Base-by-base conservation (phyloP, 2,329 filamentous ascomycete species). In the Beauveria pseudobassiana region DNA sequence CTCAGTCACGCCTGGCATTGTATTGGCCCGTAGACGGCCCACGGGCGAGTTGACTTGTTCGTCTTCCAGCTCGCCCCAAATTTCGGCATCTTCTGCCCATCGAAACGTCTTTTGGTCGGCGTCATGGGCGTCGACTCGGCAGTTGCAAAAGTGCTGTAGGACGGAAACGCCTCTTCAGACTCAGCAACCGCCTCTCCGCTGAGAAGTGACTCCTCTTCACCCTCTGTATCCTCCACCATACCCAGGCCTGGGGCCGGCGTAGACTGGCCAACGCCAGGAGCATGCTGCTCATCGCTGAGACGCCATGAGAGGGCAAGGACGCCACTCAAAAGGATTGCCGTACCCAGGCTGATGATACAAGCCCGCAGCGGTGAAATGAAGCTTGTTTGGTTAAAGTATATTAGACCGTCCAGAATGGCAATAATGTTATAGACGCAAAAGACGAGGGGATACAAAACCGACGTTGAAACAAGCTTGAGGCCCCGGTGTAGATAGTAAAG, bases 361-460 rank as follows among this genome's bases (percentile, higher is more conserved):
- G 90, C 93, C 69, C 91, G 87, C 2, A 95, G 76, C 0, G 86
- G 81, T 18, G 87, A 86, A 65, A 99, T 85, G 61, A 90, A 82
- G 65, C 91, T 88, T 59, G 88, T 89, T 75, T 99, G 95, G 68
- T 89, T 84, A 77, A 98, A 99, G 76, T 98, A 99, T 69, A 99
- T 96, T 67, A 99, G 82, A 38, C 95, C 95, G 75, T 99, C 95
- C 67, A 98, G 80, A 67, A 99, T 99, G 66, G 95, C 95, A 70
- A 98, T 93, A 70, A 99, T 96, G 80, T 99, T 99, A 82, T 98
- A 99, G 66, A 98, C 86, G 81, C 95, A 99, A 76, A 99, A 99
- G 45, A 98, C 93, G 68, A 98, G 87, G 5, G 95, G 95, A 75
- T 99, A 99, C 67, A 99, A 82, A 64, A 98, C 89, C 69, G 91